Percentiles rank a stretch among this genome's conserved stretches.
phyloP scores from a whole-genome alignment of 257 asterid genomes.

The Rehmannia glutinosa region DNA sequence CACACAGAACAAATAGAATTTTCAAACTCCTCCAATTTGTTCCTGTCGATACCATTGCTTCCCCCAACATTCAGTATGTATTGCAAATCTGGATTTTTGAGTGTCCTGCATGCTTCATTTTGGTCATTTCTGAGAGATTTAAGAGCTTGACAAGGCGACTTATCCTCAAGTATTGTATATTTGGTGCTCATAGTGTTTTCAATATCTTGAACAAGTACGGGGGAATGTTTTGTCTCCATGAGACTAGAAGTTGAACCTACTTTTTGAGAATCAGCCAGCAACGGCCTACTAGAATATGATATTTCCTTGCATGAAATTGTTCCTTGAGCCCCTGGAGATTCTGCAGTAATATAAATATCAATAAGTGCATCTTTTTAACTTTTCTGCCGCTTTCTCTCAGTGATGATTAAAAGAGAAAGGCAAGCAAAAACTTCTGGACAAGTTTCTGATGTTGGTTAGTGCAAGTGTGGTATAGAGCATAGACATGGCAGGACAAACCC shows the following conservation, averaged over 20 bases:
- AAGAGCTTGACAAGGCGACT: neutral
- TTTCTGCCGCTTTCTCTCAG: neutral
- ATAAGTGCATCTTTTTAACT: neutral
- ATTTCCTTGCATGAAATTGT: constrained; percentile 2
- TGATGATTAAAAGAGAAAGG: no score
- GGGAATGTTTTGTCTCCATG: constrained; percentile 1
- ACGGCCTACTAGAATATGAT: neutral
- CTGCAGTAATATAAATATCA: constrained; percentile 13
- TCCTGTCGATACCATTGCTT: neutral
- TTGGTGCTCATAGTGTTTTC: neutral
- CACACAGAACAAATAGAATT: constrained; percentile 51
- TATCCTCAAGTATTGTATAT: neutral
- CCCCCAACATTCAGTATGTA: constrained; percentile 1
- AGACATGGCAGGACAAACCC: no score
- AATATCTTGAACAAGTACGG: neutral
- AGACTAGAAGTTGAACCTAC: constrained; percentile 19
- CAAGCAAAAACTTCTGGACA: no score
- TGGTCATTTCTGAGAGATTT: neutral
- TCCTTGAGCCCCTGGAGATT: constrained; percentile 22
- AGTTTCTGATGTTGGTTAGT: no score
- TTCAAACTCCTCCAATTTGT: constrained; percentile 24
- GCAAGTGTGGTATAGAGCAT: no score
- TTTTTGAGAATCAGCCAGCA: neutral
- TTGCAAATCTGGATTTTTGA: neutral
- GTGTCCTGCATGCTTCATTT: neutral